A percentile compares a stretch with the other conserved stretches of the same genome.
Conservation (phyloP, 2,329 filamentous ascomycete species). For the Hysterium pulicare region DNA sequence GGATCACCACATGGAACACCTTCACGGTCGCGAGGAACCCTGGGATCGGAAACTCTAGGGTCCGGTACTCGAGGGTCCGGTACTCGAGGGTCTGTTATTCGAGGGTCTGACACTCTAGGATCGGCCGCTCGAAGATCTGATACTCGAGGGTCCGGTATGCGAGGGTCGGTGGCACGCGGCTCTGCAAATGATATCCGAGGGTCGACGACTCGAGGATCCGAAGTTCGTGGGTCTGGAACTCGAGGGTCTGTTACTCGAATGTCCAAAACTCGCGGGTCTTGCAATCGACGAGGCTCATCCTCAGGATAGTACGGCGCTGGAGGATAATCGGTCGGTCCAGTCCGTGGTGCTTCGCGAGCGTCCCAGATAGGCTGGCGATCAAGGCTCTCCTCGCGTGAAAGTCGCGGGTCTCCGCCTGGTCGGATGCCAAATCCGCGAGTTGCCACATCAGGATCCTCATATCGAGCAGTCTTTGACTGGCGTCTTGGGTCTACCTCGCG, state of each 20-base stretch:
- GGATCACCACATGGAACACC: conserved; percentile 10
- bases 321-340: conserved; percentile 18
- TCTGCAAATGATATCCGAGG: background rate
- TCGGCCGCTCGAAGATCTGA: conserved; percentile 11
- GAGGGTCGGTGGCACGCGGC: background rate
- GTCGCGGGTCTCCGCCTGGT: conserved; percentile 15
- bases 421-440: conserved; percentile 48
- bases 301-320: conserved; percentile 21
- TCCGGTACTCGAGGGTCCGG: background rate
- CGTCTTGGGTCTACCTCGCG: conserved; percentile 35
- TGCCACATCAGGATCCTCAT: conserved; percentile 44
- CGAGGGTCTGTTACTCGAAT: background rate
- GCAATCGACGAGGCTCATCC: conserved; percentile 24
- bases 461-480: conserved; percentile 25
- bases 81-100: background rate
- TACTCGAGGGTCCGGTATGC: background rate
- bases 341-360: conserved; percentile 15
- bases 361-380: conserved; percentile 33
- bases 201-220: background rate
- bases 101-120: conserved; percentile 1
- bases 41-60: background rate
- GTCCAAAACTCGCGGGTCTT: conserved; percentile 1
- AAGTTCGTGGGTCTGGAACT: background rate
- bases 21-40: conserved; percentile 17
- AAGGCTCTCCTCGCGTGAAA: conserved; percentile 37